Percentiles rank a stretch among this genome's conserved stretches.
phyloP scores from a whole-genome alignment of 768 basidiomycete species.

The Russula earlei region DNA sequence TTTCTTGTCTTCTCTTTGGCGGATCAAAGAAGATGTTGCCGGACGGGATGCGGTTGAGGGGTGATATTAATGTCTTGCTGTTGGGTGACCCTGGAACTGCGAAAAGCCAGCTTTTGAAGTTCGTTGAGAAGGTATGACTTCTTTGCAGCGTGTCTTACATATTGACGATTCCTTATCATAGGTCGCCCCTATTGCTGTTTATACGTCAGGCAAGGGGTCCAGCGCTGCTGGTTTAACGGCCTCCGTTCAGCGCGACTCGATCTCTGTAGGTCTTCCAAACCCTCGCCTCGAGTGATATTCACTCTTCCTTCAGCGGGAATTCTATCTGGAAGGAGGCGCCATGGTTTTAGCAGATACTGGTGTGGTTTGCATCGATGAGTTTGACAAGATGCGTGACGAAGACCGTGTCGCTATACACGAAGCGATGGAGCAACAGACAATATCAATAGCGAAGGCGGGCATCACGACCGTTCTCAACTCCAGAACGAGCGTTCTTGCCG shows the following conservation, averaged over 20 bases:
- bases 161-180: constrained; percentile 23
- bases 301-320: constrained; percentile 62
- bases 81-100: constrained; percentile 98
- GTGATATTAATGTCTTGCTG: constrained; percentile 94
- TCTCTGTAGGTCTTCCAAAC: constrained; percentile 53
- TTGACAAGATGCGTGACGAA: constrained; percentile 99
- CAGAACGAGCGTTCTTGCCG: constrained; percentile 89
- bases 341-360: constrained; percentile 99
- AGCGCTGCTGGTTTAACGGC: constrained; percentile 98
- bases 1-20: constrained; percentile 91
- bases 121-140: constrained; percentile 78
- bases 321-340: constrained; percentile 97
- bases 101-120: constrained; percentile 95
- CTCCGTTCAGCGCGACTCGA: constrained; percentile 87
- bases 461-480: constrained; percentile 98
- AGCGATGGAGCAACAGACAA: constrained; percentile 99
- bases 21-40: constrained; percentile 96
- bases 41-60: constrained; percentile 93
- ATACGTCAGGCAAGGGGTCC: constrained; percentile 96
- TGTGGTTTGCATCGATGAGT: constrained; percentile 98
- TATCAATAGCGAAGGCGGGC: constrained; percentile 97
- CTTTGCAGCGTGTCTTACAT: neutral
- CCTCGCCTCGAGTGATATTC: neutral
- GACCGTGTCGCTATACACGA: constrained; percentile 99
- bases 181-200: constrained; percentile 97